These are phyloP conservation scores for Kluyveromyces marxianus DNA, from an alignment of 1,139 yeast species.

Conservation along the genomic window DNA sequence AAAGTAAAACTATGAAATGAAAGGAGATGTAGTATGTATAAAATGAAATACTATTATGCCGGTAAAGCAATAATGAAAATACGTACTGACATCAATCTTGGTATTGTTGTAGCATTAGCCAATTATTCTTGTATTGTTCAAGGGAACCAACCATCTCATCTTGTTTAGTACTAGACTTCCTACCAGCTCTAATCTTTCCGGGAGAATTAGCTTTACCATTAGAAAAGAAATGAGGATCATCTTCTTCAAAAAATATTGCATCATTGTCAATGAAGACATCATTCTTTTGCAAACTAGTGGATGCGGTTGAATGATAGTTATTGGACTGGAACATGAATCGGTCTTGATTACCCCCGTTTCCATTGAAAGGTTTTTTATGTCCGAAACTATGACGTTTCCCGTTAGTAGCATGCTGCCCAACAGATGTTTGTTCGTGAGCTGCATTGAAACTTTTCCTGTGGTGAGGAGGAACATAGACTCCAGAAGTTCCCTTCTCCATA, in stretches of 20 bases:
- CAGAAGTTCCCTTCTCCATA: slow-evolving; percentile 23
- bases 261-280: slow-evolving; percentile 28
- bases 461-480: slow-evolving; percentile 42
- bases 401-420: slow-evolving; percentile 1
- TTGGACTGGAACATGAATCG: slow-evolving; percentile 1
- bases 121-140: slow-evolving; percentile 31
- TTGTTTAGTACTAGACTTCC: slow-evolving; percentile 26
- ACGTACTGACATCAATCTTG: slow-evolving; percentile 14
- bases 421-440: background rate
- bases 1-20: background rate
- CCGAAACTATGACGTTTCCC: slow-evolving; percentile 2
- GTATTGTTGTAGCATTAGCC: slow-evolving; percentile 30
- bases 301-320: slow-evolving; percentile 17
- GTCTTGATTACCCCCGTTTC: background rate
- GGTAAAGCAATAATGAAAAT: background rate
- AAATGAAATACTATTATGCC: background rate
- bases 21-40: background rate
- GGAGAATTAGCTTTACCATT: slow-evolving; percentile 11
- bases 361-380: slow-evolving; percentile 1
- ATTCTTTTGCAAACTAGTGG: slow-evolving; percentile 23
- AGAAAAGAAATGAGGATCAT: slow-evolving; percentile 18
- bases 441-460: slow-evolving; percentile 33
- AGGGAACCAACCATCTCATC: slow-evolving; percentile 30
- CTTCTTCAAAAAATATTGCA: slow-evolving; percentile 30
- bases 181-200: slow-evolving; percentile 13